phyloP scores from a whole-genome alignment of 768 basidiomycete genomes.

The Collybiopsis confluens region DNA sequence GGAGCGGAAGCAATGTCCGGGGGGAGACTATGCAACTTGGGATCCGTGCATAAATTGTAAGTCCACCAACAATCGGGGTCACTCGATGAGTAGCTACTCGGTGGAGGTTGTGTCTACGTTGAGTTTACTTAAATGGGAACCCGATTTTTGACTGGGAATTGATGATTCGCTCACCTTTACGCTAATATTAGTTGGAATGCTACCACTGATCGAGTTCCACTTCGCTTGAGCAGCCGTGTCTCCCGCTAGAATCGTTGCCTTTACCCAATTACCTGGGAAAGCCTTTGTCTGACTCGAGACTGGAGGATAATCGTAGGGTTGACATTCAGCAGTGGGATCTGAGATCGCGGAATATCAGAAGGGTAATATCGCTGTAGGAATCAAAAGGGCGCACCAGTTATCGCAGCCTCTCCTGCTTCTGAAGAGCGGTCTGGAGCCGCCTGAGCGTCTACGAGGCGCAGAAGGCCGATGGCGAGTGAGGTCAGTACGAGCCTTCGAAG shows the following conservation, averaged over 20 bases:
- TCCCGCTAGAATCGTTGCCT: slow-evolving; percentile 36
- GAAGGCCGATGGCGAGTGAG: background rate
- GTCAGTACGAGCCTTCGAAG: background rate
- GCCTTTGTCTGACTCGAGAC: slow-evolving; percentile 24
- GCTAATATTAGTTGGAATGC: slow-evolving; percentile 41
- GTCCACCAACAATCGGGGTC: slow-evolving; percentile 51
- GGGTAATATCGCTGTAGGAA: slow-evolving; percentile 5
- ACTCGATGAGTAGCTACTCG: slow-evolving; percentile 21
- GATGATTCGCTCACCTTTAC: slow-evolving; percentile 28
- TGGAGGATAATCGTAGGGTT: slow-evolving; percentile 36
- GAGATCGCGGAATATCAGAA: background rate
- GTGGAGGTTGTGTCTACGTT: slow-evolving; percentile 7
- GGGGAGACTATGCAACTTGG: slow-evolving; percentile 40
- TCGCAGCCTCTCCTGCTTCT: slow-evolving; percentile 31
- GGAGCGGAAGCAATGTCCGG: slow-evolving; percentile 42
- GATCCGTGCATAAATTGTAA: slow-evolving; percentile 34
- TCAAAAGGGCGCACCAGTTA: slow-evolving; percentile 33
- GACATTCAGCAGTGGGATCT: slow-evolving; percentile 37
- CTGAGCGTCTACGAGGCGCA: background rate
- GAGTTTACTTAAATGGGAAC: background rate
- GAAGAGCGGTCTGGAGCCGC: slow-evolving; percentile 29
- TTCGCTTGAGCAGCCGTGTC: slow-evolving; percentile 38
- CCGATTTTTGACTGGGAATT: slow-evolving; percentile 16
- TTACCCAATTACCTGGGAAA: slow-evolving; percentile 44
- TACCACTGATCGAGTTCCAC: slow-evolving; percentile 38